Conservation (phyloP, 768 basidiomycete species). For the Termitomyces sp. region DNA sequence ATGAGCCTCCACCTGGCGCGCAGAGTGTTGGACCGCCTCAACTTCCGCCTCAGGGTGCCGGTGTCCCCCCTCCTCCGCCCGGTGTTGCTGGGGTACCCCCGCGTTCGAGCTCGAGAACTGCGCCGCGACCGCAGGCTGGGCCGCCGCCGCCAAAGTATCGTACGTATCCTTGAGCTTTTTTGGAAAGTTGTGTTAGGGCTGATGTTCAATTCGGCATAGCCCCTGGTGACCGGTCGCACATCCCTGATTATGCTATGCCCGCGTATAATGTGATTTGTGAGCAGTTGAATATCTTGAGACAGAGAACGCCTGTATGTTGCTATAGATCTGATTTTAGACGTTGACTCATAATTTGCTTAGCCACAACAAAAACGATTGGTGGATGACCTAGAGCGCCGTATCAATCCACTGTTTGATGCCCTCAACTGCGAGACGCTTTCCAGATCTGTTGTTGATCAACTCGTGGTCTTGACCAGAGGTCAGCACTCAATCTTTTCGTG, state of each 20-base stretch:
- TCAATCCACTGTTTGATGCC: conserved; percentile 86
- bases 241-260: conserved; percentile 62
- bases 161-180: conserved; percentile 22
- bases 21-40: conserved; percentile 21
- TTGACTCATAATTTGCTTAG: conserved; percentile 30
- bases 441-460: conserved; percentile 60
- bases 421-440: conserved; percentile 86
- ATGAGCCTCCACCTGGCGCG: conserved; percentile 37
- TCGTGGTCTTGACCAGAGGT: conserved; percentile 74
- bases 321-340: conserved; percentile 2
- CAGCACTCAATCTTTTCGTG: conserved; percentile 9
- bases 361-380: conserved; percentile 79
- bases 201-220: conserved; percentile 40
- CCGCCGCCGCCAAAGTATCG: conserved; percentile 42
- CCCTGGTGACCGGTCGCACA: conserved; percentile 88
- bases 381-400: conserved; percentile 82
- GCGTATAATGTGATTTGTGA: conserved; percentile 63
- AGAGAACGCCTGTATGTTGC: conserved; percentile 65
- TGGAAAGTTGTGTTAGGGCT: neutral
- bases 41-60: conserved; percentile 31
- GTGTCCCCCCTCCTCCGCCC: conserved; percentile 18
- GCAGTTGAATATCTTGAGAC: conserved; percentile 63
- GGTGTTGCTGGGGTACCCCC: conserved; percentile 30
- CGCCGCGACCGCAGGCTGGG: conserved; percentile 17
- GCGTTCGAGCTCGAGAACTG: conserved; percentile 17